These are phyloP conservation scores for Symmetrospora coprosmae DNA, from an alignment of 768 basidiomycete species.

Conservation along the genomic window DNA sequence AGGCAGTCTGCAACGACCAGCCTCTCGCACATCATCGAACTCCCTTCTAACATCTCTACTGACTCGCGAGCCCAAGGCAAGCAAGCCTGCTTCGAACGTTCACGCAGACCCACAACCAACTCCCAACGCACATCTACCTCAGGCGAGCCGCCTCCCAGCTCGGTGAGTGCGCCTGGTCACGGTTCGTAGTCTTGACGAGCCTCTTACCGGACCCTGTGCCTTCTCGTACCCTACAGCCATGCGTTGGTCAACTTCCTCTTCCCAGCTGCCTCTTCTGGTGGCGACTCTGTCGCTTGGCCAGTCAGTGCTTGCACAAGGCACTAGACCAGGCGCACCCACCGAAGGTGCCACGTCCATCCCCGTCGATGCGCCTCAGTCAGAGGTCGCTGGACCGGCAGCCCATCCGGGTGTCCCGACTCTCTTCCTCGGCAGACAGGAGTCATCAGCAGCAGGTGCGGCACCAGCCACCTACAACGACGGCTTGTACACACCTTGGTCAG, in stretches of 20 bases:
- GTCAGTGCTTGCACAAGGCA: background rate
- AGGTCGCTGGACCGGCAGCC: background rate
- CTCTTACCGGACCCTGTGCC: no score
- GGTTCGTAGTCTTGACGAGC: no score
- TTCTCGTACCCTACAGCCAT: no score
- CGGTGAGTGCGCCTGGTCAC: no score
- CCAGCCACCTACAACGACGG: constrained; percentile 9
- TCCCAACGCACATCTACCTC: background rate
- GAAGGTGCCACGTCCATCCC: background rate
- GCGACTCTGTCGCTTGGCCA: no score
- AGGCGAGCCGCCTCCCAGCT: no score
- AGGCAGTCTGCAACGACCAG: background rate
- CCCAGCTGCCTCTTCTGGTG: no score
- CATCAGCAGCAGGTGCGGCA: background rate
- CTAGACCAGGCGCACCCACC: constrained; percentile 6
- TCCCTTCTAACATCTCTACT: background rate
- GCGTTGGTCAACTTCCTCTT: background rate
- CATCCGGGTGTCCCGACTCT: background rate
- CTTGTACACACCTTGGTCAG: constrained; percentile 7
- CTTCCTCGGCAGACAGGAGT: background rate
- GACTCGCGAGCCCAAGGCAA: background rate
- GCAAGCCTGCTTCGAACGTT: background rate
- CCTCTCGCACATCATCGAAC: background rate
- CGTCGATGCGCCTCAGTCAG: background rate
- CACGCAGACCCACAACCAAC: background rate